Percentiles rank a stretch among this genome's conserved stretches.
phyloP scores from a whole-genome alignment of 2,329 filamentous ascomycete genomes.

The Escovopsis weberi region DNA sequence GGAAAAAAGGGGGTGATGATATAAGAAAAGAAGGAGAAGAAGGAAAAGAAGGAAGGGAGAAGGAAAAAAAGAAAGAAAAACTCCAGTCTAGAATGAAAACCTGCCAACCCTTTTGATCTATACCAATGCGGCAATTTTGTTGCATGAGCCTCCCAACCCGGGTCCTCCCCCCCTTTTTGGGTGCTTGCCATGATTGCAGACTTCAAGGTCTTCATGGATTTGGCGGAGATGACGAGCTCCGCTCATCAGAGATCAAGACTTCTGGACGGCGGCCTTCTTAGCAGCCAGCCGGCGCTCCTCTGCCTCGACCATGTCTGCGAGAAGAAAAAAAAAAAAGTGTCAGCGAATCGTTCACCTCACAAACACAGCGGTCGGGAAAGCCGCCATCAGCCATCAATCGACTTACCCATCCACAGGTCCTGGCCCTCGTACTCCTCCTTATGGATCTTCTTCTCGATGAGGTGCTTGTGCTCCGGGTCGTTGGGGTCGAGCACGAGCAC shows the following conservation, averaged over 20 bases:
- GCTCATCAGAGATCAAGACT: background rate
- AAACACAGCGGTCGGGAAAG: too few species aligned
- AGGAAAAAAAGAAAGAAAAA: too few species aligned
- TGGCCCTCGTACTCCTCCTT: constrained; percentile 78
- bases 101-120: too few species aligned
- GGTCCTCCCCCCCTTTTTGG: too few species aligned
- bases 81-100: too few species aligned
- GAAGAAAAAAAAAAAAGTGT: too few species aligned
- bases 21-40: too few species aligned
- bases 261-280: constrained; percentile 16
- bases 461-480: constrained; percentile 67
- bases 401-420: constrained; percentile 79
- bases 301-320: constrained; percentile 63
- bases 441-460: constrained; percentile 78
- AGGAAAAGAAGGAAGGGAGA: too few species aligned
- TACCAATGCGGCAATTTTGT: too few species aligned
- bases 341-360: too few species aligned
- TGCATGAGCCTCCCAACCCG: too few species aligned
- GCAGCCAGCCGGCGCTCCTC: constrained; percentile 50
- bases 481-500: constrained; percentile 66
- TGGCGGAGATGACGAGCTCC: too few species aligned
- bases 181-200: background rate
- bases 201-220: background rate
- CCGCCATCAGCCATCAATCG: background rate
- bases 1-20: background rate